Conservation (phyloP, 176 grass and related monocot genomes). For the Eleusine indica region DNA sequence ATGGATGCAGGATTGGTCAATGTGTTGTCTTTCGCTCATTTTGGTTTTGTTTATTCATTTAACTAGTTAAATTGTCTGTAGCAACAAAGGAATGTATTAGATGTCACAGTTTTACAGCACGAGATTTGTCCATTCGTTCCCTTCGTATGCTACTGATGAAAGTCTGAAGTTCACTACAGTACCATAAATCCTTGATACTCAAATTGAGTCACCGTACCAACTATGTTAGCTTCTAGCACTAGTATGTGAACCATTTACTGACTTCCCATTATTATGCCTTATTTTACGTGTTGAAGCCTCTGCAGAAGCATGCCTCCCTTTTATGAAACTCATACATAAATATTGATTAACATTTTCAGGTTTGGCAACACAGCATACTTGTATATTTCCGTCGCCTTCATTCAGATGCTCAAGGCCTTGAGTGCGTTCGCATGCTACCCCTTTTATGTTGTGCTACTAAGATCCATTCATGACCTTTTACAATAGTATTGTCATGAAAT, state of each 20-base stretch:
- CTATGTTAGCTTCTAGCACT: constrained; percentile 9
- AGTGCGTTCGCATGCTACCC: constrained; percentile 63
- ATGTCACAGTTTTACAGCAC: not conserved
- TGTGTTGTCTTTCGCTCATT: not conserved
- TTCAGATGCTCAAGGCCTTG: constrained; percentile 99
- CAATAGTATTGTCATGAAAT: constrained; percentile 1
- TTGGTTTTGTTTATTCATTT: constrained; percentile 21
- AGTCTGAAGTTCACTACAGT: not conserved
- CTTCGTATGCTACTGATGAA: constrained; percentile 8
- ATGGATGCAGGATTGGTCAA: constrained; percentile 13
- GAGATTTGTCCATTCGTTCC: not conserved
- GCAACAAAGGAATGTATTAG: not conserved
- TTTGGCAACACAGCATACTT: constrained; percentile 99
- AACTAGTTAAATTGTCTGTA: not conserved
- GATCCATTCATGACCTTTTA: constrained; percentile 33
- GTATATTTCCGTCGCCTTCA: constrained; percentile 97
- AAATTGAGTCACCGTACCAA: not conserved
- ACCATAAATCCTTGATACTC: not conserved
- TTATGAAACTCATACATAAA: not conserved
- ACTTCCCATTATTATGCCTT: constrained; percentile 19
- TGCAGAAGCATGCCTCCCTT: constrained; percentile 14
- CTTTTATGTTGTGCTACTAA: constrained; percentile 14
- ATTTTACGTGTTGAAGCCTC: not conserved
- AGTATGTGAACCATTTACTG: not conserved
- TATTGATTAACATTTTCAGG: constrained; percentile 57